Percentiles rank a stretch among this genome's conserved stretches.
Evolutionary conservation across 75 land plant genomes (phyloP).

Genomic region (Ceratopteris richardii): DNA sequence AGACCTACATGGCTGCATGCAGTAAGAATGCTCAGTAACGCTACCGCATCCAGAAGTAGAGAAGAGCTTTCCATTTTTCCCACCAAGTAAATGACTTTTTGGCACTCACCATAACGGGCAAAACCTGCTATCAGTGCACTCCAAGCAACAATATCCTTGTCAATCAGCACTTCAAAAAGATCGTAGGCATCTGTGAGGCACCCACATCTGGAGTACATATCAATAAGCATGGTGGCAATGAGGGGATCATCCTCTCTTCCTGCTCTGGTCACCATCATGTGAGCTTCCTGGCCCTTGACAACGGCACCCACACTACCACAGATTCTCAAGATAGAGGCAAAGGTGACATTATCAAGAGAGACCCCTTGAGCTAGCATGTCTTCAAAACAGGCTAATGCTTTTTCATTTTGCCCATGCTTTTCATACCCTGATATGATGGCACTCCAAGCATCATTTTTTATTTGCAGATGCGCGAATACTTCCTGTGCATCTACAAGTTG

Average conservation of each 20-base stretch:
- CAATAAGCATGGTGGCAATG: constrained; percentile 26
- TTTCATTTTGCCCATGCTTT: background rate
- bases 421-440: constrained; percentile 38
- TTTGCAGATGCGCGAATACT: constrained; percentile 18
- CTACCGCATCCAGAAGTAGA: background rate
- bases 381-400: background rate
- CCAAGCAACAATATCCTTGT: background rate
- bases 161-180: background rate
- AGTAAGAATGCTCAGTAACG: constrained; percentile 1
- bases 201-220: background rate
- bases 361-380: background rate
- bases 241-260: constrained; percentile 19
- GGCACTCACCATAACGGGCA: background rate
- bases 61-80: background rate
- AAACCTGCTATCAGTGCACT: background rate
- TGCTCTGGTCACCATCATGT: constrained; percentile 17
- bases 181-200: background rate
- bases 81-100: background rate
- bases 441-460: constrained; percentile 37
- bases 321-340: constrained; percentile 30
- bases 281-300: constrained; percentile 27
- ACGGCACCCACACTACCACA: constrained; percentile 9
- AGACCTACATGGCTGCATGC: constrained; percentile 15
- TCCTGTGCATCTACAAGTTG: constrained; percentile 5
- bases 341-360: constrained; percentile 42